Conservation (phyloP, 352 stramenopile species). For the Globisporangium cystogenes region DNA sequence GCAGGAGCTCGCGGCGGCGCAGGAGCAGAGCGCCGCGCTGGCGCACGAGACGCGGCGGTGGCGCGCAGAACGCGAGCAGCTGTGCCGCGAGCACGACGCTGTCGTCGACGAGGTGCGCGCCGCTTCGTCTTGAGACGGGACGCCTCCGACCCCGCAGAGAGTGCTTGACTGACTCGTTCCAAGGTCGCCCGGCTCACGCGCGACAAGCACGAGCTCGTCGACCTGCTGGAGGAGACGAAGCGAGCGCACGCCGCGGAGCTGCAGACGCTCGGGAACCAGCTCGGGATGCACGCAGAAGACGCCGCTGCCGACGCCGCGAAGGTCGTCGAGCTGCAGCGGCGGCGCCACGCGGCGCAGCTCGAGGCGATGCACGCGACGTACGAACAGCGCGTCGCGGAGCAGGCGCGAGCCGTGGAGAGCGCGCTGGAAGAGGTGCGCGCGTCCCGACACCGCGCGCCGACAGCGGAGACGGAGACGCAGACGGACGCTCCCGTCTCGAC, state of each 20-base stretch:
- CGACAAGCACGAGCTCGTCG: constrained; percentile 4
- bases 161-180: too few relatives aligned
- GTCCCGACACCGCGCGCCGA: background rate
- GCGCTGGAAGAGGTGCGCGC: constrained; percentile 4
- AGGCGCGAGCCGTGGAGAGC: constrained; percentile 15
- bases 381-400: constrained; percentile 18
- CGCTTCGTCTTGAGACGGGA: too few relatives aligned
- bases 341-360: constrained; percentile 17
- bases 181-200: background rate
- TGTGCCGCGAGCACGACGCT: background rate
- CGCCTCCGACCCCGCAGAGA: too few relatives aligned
- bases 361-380: constrained; percentile 14
- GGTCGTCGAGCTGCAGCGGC: constrained; percentile 6
- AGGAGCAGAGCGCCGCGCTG: constrained; percentile 5
- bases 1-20: background rate
- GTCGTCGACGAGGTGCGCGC: constrained; percentile 9
- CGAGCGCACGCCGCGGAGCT: constrained; percentile 4
- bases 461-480: constrained; percentile 11
- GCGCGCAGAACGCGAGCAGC: constrained; percentile 6
- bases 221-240: background rate
- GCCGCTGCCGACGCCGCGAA: constrained; percentile 12
- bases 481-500: constrained; percentile 8
- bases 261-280: constrained; percentile 1
- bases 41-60: constrained; percentile 15
- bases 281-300: constrained; percentile 9